Evolutionary conservation across 495 filamentous ascomycete genomes (phyloP).

Genomic region (Podospora didyma): DNA sequence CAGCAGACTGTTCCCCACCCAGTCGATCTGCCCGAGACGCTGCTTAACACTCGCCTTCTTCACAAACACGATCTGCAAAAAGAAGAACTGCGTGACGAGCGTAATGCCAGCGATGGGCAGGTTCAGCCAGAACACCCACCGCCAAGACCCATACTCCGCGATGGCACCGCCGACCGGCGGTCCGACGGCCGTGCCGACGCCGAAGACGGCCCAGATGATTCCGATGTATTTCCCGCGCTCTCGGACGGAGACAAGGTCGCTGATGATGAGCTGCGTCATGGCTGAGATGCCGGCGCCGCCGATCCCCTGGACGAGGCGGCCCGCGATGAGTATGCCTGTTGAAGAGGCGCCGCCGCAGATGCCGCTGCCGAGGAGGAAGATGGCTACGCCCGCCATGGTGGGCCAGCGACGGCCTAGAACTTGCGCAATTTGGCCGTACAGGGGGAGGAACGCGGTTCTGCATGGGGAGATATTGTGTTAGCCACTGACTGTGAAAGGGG

Average conservation of each 20-base stretch:
- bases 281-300: conserved; percentile 74
- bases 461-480: background rate
- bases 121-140: conserved; percentile 36
- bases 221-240: conserved; percentile 50
- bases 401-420: conserved; percentile 15
- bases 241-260: conserved; percentile 67
- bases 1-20: conserved; percentile 28
- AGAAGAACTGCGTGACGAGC: conserved; percentile 23
- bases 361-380: conserved; percentile 39
- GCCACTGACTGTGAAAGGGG: background rate
- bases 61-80: conserved; percentile 28
- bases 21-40: conserved; percentile 24
- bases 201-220: conserved; percentile 55
- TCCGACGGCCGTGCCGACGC: conserved; percentile 60
- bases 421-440: conserved; percentile 15
- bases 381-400: conserved; percentile 12
- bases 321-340: conserved; percentile 61
- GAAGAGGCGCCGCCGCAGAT: conserved; percentile 30
- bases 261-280: conserved; percentile 64
- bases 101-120: conserved; percentile 27
- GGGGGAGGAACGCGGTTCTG: conserved; percentile 10
- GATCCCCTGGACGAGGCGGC: conserved; percentile 70
- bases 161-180: conserved; percentile 71
- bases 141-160: conserved; percentile 38
- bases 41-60: conserved; percentile 13